These are phyloP conservation scores for Eremothecium sinecaudum DNA, from an alignment of 1,139 yeast genomes.

Conservation along the genomic window DNA sequence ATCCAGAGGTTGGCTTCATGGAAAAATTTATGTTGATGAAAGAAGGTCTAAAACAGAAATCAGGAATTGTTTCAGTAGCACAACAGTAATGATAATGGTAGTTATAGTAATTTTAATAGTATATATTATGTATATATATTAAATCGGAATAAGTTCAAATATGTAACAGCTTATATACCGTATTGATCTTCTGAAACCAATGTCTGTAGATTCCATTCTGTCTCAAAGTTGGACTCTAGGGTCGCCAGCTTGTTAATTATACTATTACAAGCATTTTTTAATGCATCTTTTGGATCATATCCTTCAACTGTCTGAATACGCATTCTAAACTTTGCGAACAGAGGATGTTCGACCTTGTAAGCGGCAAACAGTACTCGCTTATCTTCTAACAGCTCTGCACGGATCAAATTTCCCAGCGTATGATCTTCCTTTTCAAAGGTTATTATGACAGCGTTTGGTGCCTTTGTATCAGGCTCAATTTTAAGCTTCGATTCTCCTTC, in stretches of 20 bases:
- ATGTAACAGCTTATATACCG: constrained; percentile 7
- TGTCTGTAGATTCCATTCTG: constrained; percentile 89
- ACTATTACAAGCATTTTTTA: constrained; percentile 78
- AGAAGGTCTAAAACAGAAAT: constrained; percentile 30
- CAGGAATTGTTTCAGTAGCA: constrained; percentile 21
- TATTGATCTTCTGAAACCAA: constrained; percentile 48
- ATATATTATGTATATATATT: neutral
- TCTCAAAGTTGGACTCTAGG: constrained; percentile 67
- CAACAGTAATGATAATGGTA: constrained; percentile 2
- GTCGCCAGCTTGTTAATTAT: constrained; percentile 70
- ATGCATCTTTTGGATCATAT: constrained; percentile 81
- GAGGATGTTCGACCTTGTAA: constrained; percentile 93
- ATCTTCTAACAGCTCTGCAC: constrained; percentile 80
- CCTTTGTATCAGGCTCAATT: constrained; percentile 87
- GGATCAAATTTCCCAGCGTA: constrained; percentile 80
- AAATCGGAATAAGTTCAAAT: neutral
- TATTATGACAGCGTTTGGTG: constrained; percentile 88
- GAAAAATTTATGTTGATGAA: constrained; percentile 33
- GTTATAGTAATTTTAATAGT: neutral
- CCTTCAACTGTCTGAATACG: constrained; percentile 95
- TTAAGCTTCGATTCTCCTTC: constrained; percentile 90
- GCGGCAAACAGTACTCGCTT: constrained; percentile 89
- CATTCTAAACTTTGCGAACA: constrained; percentile 88
- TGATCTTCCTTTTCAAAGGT: constrained; percentile 96
- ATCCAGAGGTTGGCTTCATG: constrained; percentile 44